These are phyloP conservation scores for Hirschfeldia incana DNA, from an alignment of 345 rosid genomes.

Conservation along the genomic window DNA sequence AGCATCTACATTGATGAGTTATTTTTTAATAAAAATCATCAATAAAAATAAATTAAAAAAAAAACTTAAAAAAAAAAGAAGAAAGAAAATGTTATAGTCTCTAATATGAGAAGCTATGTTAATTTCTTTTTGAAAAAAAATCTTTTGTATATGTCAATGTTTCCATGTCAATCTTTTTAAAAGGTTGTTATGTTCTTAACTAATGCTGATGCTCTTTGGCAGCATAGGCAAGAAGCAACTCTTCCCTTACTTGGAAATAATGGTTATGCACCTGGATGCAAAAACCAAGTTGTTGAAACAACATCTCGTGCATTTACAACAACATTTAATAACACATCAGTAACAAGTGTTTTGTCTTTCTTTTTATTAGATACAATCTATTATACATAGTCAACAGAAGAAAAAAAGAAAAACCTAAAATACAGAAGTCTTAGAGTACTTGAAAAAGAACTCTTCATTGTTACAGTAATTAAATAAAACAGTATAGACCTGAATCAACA, in stretches of 20 bases:
- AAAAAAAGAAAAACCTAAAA: conserved; percentile 9
- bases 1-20: too few species aligned
- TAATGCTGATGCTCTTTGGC: too few species aligned
- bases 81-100: too few species aligned
- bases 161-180: too few species aligned
- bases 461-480: conserved; percentile 48
- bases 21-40: too few species aligned
- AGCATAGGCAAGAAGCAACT: background rate
- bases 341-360: background rate
- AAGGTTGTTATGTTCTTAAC: too few species aligned
- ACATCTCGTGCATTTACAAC: background rate
- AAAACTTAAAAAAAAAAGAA: too few species aligned
- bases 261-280: background rate
- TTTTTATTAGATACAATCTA: conserved; percentile 3
- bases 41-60: too few species aligned
- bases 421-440: conserved; percentile 47
- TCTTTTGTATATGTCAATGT: too few species aligned
- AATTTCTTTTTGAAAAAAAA: too few species aligned
- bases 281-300: background rate
- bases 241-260: background rate
- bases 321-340: background rate
- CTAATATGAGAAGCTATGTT: too few species aligned
- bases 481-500: conserved; percentile 70
- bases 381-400: conserved; percentile 17
- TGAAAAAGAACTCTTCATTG: conserved; percentile 62